Evolutionary conservation across 1,139 yeast species (phyloP), one percentile per base, ranked within the genome.

Genomic region (Trichomonascaceae sp.): DNA sequence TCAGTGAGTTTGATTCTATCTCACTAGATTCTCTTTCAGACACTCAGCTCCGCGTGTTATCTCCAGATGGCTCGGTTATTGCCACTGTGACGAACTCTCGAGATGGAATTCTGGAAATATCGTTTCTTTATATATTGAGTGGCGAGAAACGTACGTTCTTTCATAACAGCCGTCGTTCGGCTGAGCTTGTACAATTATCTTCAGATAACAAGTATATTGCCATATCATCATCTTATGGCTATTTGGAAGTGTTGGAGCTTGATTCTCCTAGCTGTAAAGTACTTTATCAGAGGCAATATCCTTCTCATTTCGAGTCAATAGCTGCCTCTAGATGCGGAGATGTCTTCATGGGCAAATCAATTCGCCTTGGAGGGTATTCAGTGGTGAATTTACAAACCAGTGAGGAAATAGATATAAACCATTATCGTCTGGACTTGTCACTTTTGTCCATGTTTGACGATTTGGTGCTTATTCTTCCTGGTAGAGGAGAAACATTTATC

Each of bases 331-430:
- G 58, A 1, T 56, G 58, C 20, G 66, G 67, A 8, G 66, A 62
- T 43, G 62, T 67, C 24, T 51, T 67, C 43, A 65, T 67, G 50
- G 52, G 67, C 17, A 58, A 68, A 7, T 63, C 66, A 18, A 58
- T 60, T 17, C 58, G 71, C 10, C 57, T 67, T 5, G 71, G 71
- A 6, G 71, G 71, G 5, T 56, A 67, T 15, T 54, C 61, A 3
- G 50, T 66, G 47, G 65, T 67, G 49, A 64, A 67, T 47, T 56
- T 64, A 6, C 52, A 54, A 12, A 62, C 67, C 1, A 59, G 59
- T 1, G 63, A 58, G 22, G 69, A 64, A 44, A 59, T 66, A 24
- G 71, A 67, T 46, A 57, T 67, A 30, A 69, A 68, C 1, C 71
- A 67, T 53, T 67, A 67, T 56, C 53, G 70, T 22, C 58, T 67